Percentiles rank a stretch among this genome's conserved stretches.
Conservation (phyloP, 148 eudicot species). For the Hydrangea macrophylla region DNA sequence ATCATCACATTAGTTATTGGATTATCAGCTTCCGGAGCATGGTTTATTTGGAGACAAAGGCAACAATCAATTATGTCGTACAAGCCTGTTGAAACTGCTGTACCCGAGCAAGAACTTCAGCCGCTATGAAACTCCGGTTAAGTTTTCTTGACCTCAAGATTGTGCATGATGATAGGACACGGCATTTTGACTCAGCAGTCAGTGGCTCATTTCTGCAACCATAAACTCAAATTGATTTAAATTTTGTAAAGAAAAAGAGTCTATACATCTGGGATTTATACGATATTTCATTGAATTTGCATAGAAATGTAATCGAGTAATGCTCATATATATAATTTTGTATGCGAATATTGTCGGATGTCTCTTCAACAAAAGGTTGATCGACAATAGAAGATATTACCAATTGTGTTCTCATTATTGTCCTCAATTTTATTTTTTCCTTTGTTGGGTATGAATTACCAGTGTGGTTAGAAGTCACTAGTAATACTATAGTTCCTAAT, state of each 20-base stretch:
- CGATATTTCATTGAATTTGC: too few species aligned
- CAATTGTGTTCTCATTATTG: too few species aligned
- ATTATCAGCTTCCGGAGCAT: slow-evolving; percentile 45
- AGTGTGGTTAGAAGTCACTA: too few species aligned
- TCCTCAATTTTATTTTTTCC: too few species aligned
- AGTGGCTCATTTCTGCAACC: neutral
- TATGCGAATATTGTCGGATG: too few species aligned
- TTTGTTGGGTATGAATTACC: too few species aligned
- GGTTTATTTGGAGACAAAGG: slow-evolving; percentile 64
- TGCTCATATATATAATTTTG: too few species aligned
- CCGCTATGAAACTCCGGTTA: slow-evolving; percentile 33
- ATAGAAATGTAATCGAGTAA: too few species aligned
- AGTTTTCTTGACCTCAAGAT: neutral
- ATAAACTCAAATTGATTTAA: neutral
- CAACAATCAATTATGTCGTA: slow-evolving; percentile 45
- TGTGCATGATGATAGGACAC: neutral
- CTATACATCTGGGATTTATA: slow-evolving; percentile 7
- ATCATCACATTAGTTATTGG: slow-evolving; percentile 41
- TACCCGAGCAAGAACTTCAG: slow-evolving; percentile 85
- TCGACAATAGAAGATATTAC: too few species aligned
- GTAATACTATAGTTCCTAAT: too few species aligned
- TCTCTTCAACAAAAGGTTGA: too few species aligned
- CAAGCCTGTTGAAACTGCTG: slow-evolving; percentile 57
- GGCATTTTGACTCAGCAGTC: slow-evolving; percentile 4
- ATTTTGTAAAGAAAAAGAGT: neutral